Conservation (phyloP, 352 stramenopile genomes). For the Phytophthora litchii region DNA sequence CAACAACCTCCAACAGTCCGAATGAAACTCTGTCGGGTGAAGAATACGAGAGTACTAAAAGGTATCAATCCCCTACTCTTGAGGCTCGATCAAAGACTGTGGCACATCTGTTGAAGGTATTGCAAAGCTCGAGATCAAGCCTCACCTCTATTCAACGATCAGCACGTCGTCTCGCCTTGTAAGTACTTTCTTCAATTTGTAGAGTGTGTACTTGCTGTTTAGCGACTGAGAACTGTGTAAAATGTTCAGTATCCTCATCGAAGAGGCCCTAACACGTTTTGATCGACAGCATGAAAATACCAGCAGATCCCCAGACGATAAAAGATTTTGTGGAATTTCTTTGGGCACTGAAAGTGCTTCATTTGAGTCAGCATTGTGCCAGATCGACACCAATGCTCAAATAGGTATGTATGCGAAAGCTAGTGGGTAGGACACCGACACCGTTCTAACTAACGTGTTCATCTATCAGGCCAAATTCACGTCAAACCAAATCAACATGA, state of each 20-base stretch:
- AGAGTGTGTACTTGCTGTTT: background rate
- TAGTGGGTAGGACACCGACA: no score
- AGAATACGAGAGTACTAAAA: background rate
- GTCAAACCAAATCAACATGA: background rate
- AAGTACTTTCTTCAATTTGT: background rate
- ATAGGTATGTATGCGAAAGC: background rate
- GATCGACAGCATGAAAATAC: background rate
- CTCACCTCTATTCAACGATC: no score
- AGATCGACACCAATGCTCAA: background rate
- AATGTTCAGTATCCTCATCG: constrained; percentile 2
- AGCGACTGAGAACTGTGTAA: background rate
- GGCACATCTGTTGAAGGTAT: background rate
- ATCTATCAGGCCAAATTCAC: constrained; percentile 10
- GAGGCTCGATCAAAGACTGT: background rate
- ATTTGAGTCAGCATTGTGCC: background rate
- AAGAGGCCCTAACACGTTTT: background rate
- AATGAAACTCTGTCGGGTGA: background rate
- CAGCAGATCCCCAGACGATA: background rate
- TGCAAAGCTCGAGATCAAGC: background rate
- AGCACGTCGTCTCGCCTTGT: no score
- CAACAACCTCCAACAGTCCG: background rate
- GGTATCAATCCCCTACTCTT: background rate
- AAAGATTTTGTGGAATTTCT: background rate
- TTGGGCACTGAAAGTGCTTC: background rate
- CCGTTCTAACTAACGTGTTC: no score